Evolutionary conservation across 2,329 filamentous ascomycete genomes (phyloP).

Genomic region (Aspergillus udagawae): DNA sequence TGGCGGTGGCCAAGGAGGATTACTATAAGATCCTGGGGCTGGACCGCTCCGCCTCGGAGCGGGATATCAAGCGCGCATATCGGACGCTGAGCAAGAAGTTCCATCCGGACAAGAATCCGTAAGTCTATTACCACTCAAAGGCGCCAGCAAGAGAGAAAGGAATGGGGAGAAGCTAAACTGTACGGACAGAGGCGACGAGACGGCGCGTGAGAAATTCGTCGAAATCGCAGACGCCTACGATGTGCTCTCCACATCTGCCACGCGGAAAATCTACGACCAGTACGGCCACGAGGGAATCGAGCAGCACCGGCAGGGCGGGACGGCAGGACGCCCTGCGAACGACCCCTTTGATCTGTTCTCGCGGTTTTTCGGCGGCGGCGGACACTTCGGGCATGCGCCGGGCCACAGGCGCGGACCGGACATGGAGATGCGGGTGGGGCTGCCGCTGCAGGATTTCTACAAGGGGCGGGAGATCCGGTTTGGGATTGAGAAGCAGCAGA

Average conservation of each 20-base stretch:
- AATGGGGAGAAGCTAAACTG: neutral
- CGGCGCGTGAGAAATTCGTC: conserved; percentile 86
- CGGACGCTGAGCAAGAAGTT: conserved; percentile 88
- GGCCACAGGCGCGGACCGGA: conserved; percentile 79
- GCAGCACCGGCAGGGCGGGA: conserved; percentile 70
- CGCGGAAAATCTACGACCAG: conserved; percentile 86
- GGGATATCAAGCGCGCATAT: conserved; percentile 91
- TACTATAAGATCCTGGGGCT: conserved; percentile 71
- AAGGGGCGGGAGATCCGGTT: conserved; percentile 4
- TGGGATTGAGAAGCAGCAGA: conserved; percentile 86
- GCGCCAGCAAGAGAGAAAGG: neutral
- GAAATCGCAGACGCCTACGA: conserved; percentile 95
- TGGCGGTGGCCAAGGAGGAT: conserved; percentile 42
- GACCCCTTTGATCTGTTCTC: conserved; percentile 97
- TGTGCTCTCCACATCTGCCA: conserved; percentile 72
- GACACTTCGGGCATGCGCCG: conserved; percentile 70
- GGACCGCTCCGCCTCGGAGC: conserved; percentile 72
- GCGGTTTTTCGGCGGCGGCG: conserved; percentile 90
- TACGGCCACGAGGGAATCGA: conserved; percentile 89
- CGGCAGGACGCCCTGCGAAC: conserved; percentile 55
- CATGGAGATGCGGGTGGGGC: conserved; percentile 76
- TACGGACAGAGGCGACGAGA: conserved; percentile 62
- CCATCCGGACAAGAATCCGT: conserved; percentile 98
- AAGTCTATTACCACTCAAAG: conserved; percentile 35
- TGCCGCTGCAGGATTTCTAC: conserved; percentile 62